Percentiles rank a stretch among this genome's conserved stretches.
Evolutionary conservation across 192 early-diverging fungal genomes (phyloP).

Genomic region (Backusella liffmaniae): DNA sequence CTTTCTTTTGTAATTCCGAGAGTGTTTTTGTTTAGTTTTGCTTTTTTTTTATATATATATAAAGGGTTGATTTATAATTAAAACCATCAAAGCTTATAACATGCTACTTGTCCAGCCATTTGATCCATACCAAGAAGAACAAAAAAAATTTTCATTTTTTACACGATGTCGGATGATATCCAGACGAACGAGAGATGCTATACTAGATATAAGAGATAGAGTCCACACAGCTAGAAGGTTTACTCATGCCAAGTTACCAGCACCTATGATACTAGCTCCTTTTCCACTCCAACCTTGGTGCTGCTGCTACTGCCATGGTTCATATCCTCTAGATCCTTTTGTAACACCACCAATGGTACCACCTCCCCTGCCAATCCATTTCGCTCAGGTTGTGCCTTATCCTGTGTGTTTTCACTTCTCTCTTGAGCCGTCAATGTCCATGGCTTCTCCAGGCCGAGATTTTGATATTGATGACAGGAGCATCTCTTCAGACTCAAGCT

Average conservation of each 20-base stretch:
- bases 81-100: background rate
- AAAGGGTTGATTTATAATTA: background rate
- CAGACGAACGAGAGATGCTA: background rate
- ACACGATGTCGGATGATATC: background rate
- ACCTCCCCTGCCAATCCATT: background rate
- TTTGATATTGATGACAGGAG: background rate
- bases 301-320: background rate
- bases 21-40: background rate
- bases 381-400: background rate
- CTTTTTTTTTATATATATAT: background rate
- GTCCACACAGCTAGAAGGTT: background rate
- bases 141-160: background rate
- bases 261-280: background rate
- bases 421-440: background rate
- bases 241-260: background rate
- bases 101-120: conserved; percentile 2
- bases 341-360: background rate
- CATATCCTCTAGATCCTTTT: background rate
- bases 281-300: background rate
- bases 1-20: background rate
- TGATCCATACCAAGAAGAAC: background rate
- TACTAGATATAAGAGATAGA: background rate
- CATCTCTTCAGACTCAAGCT: background rate
- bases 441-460: background rate
- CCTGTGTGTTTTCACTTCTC: background rate